These are phyloP conservation scores for Kuraishia capsulata DNA, from an alignment of 805 yeast species.

Conservation along the genomic window DNA sequence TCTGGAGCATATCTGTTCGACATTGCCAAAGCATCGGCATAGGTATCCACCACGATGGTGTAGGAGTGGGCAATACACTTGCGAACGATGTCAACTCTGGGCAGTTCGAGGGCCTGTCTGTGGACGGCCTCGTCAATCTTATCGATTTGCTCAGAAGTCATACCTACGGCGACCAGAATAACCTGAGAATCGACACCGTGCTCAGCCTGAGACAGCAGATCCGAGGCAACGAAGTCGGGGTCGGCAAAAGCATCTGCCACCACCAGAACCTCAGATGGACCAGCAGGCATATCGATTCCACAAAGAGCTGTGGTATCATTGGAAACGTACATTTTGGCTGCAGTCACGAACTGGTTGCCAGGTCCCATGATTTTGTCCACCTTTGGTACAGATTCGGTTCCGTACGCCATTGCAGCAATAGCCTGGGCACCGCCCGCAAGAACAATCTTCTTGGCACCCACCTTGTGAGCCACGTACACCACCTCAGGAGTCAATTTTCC, in stretches of 20 bases:
- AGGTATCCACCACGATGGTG: constrained; percentile 56
- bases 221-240: constrained; percentile 96
- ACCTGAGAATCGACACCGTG: constrained; percentile 99
- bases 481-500: constrained; percentile 96
- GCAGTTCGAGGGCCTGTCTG: constrained; percentile 72
- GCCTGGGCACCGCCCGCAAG: constrained; percentile 99
- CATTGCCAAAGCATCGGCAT: constrained; percentile 77
- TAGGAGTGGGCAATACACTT: constrained; percentile 89
- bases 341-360: constrained; percentile 98
- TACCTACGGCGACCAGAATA: constrained; percentile 73
- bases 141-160: constrained; percentile 48
- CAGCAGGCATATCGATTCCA: constrained; percentile 99
- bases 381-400: constrained; percentile 86
- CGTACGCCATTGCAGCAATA: constrained; percentile 97
- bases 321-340: constrained; percentile 96
- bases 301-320: constrained; percentile 93
- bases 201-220: constrained; percentile 94
- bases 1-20: constrained; percentile 95
- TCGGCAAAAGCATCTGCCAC: constrained; percentile 83
- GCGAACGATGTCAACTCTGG: constrained; percentile 89
- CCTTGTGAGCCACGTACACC: constrained; percentile 92
- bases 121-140: constrained; percentile 78
- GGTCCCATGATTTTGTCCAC: constrained; percentile 98
- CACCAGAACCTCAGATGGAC: constrained; percentile 97
- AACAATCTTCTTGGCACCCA: constrained; percentile 85